These are phyloP conservation scores for Elaeis oleifera DNA, from an alignment of 202 grass and related monocot species.

Conservation along the genomic window DNA sequence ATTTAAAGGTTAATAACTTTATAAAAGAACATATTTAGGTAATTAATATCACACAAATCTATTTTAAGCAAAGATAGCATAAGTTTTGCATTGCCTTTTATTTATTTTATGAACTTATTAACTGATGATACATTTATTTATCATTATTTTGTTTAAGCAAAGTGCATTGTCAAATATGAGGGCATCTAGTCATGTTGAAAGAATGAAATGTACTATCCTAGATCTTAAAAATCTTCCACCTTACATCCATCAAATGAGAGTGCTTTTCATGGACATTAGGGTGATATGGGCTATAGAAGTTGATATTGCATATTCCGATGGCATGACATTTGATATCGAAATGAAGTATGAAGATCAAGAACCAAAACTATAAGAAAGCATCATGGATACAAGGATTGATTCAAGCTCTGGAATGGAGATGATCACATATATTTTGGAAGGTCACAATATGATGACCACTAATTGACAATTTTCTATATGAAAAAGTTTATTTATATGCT, in stretches of 20 bases:
- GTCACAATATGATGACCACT: no score
- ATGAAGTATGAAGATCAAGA: slow-evolving; percentile 77
- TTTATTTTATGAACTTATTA: neutral
- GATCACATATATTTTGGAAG: no score
- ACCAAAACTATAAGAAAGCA: slow-evolving; percentile 69
- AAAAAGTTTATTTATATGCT: no score
- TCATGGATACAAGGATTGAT: slow-evolving; percentile 46
- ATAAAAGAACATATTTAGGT: neutral
- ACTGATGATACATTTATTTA: slow-evolving; percentile 21
- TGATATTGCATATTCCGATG: slow-evolving; percentile 71
- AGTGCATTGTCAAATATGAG: slow-evolving; percentile 63
- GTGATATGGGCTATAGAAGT: slow-evolving; percentile 78
- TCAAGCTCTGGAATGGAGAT: slow-evolving; percentile 22
- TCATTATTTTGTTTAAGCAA: slow-evolving; percentile 29
- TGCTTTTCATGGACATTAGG: slow-evolving; percentile 60
- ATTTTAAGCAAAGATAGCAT: neutral
- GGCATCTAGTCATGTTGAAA: slow-evolving; percentile 62
- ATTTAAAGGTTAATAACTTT: neutral
- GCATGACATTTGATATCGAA: slow-evolving; percentile 55
- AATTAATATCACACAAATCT: neutral
- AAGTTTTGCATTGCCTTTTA: no score
- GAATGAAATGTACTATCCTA: slow-evolving; percentile 62
- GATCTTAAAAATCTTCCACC: slow-evolving; percentile 69
- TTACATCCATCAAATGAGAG: slow-evolving; percentile 63
- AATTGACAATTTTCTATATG: no score